phyloP scores from a whole-genome alignment of 331 rosid genomes.

The Quercus tomentella region DNA sequence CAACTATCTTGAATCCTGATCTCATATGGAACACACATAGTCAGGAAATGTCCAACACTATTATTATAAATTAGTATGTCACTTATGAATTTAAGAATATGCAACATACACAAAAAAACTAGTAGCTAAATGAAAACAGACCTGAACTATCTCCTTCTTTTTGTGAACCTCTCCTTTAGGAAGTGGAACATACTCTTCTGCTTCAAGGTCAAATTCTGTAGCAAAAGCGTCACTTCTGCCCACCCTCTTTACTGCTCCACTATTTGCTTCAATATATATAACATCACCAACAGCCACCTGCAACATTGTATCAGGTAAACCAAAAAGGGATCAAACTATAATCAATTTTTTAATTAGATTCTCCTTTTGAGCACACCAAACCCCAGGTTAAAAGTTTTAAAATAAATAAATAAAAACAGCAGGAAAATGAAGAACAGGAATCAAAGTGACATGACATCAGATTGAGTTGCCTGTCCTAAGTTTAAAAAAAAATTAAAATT shows the following conservation, averaged over 20 bases:
- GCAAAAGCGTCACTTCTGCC: constrained; percentile 99
- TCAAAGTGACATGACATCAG: background rate
- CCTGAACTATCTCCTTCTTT: constrained; percentile 94
- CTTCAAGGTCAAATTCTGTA: constrained; percentile 96
- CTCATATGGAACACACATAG: background rate
- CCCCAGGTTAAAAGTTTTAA: background rate
- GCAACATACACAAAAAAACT: background rate
- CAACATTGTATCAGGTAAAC: constrained; percentile 8
- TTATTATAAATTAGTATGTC: background rate
- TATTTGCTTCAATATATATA: constrained; percentile 89
- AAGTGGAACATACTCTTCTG: constrained; percentile 97
- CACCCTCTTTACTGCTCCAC: constrained; percentile 96
- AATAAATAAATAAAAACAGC: background rate
- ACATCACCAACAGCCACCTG: constrained; percentile 98
- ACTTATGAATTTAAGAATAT: background rate
- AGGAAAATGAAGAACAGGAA: background rate
- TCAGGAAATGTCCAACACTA: background rate
- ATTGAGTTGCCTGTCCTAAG: background rate
- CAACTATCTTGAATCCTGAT: background rate
- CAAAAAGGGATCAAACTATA: background rate
- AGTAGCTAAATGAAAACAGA: constrained; percentile 28
- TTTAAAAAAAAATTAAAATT: too few relatives aligned
- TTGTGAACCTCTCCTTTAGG: constrained; percentile 99
- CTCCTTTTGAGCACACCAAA: background rate
- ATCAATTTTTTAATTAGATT: background rate